Base-by-base conservation (phyloP, 2,329 filamentous ascomycete species). In the Ophiostoma perfectum region DNA sequence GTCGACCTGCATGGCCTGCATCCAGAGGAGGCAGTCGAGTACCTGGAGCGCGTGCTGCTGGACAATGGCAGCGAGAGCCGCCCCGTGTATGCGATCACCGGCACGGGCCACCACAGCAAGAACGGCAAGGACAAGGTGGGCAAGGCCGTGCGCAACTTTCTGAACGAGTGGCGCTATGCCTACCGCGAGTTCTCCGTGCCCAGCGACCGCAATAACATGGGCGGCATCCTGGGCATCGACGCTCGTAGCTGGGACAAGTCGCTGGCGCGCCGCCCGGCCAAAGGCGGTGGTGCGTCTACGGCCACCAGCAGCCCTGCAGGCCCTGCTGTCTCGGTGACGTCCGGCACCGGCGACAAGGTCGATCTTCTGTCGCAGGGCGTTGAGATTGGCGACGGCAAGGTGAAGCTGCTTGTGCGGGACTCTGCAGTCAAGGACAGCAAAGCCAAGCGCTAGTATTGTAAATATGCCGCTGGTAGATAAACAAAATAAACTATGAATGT, bases 91-190 rank as follows among this genome's bases (percentile, higher is more conserved):
- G 93, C 93, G 73, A 98, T 99, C 77, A 97, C 93, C 1, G 95
- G 95, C 62, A 98, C 94, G 0, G 95, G 94, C 3, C 93, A 98
- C 75, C 95, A 99, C 79, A 96, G 92, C 77, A 98, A 98, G 82
- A 97, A 97, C 76, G 94, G 95, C 74, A 98, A 98, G 78, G 95
- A 99, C 79, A 99, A 99, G 80, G 92, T 99, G 47, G 94, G 94
- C 76, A 97, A 96, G 80, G 93, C 93, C 1, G 89, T 98, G 71
- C 89, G 95, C 67, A 88, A 86, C 73, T 98, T 96, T 80, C 81
- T 99, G 68, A 96, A 94, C 76, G 94, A 98, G 77, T 97, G 93
- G 93, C 88, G 92, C 71, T 99, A 97, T 76, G 90, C 92, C 0
- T 99, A 94, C 79, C 90, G 94, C 67, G 95, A 99, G 79, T 99